Evolutionary conservation across 148 eudicot genomes (phyloP).

Genomic region (Rhododendron molle): DNA sequence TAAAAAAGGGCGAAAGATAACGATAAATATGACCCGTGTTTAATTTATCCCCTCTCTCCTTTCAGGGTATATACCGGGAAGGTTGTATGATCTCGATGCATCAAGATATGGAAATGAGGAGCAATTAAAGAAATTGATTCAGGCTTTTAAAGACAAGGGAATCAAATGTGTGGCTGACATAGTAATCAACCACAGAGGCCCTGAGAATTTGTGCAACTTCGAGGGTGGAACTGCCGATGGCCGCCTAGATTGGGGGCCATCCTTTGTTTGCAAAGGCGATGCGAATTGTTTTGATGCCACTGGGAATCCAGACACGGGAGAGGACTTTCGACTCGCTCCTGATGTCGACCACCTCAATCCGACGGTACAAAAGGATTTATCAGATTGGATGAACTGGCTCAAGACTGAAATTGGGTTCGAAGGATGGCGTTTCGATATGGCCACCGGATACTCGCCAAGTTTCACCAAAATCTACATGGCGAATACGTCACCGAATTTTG

Average conservation of each 20-base stretch:
- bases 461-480: constrained; percentile 43
- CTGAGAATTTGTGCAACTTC: neutral
- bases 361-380: neutral
- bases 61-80: neutral
- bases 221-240: neutral
- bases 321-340: neutral
- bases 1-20: too few species aligned
- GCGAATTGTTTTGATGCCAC: neutral
- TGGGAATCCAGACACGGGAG: neutral
- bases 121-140: neutral
- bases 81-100: neutral
- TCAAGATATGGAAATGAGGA: neutral
- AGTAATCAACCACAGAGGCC: neutral
- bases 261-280: neutral
- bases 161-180: neutral
- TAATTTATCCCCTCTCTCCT: neutral
- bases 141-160: neutral
- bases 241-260: neutral
- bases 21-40: neutral
- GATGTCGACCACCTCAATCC: neutral
- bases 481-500: constrained; percentile 50
- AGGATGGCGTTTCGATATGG: constrained; percentile 72
- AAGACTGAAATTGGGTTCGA: neutral
- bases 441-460: constrained; percentile 45
- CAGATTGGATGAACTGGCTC: neutral